These are phyloP conservation scores for Cyclocybe cylindracea DNA, from an alignment of 768 basidiomycete species.

Conservation along the genomic window DNA sequence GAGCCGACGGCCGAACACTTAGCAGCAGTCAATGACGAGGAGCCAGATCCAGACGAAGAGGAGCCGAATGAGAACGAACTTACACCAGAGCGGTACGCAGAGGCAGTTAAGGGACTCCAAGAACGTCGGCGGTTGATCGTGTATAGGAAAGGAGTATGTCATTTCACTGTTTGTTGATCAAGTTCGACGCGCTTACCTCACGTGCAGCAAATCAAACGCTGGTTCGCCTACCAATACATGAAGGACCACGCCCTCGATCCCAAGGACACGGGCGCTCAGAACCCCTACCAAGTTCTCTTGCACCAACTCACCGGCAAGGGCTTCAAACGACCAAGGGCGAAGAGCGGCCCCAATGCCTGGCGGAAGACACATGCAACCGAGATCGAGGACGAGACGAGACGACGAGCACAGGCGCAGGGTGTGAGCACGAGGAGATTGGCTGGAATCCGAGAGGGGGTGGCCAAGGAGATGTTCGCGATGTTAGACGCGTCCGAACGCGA, in stretches of 20 bases:
- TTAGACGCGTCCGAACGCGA: neutral
- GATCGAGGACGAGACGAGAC: neutral
- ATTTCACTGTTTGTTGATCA: neutral
- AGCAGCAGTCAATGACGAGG: constrained; percentile 3
- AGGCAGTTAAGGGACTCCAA: too few species aligned
- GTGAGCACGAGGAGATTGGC: neutral
- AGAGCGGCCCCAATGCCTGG: constrained; percentile 6
- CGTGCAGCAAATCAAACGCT: constrained; percentile 11
- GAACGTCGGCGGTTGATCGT: too few species aligned
- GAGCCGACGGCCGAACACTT: constrained; percentile 7
- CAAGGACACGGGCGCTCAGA: neutral
- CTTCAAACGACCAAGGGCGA: neutral
- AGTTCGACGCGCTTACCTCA: neutral
- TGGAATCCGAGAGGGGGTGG: constrained; percentile 1
- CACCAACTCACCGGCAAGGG: constrained; percentile 1
- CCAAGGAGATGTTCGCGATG: constrained; percentile 3
- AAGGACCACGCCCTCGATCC: constrained; percentile 1
- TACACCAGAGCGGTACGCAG: neutral
- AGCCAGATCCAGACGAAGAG: neutral
- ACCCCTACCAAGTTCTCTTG: neutral
- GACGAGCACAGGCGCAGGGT: neutral
- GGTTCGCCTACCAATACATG: constrained; percentile 11
- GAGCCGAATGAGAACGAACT: neutral
- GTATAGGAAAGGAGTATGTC: too few species aligned
- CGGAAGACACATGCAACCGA: neutral